Evolutionary conservation across 2,329 filamentous ascomycete species (phyloP), one percentile per base, ranked within the genome.

Genomic region (Pseudogymnoascus verrucosus): DNA sequence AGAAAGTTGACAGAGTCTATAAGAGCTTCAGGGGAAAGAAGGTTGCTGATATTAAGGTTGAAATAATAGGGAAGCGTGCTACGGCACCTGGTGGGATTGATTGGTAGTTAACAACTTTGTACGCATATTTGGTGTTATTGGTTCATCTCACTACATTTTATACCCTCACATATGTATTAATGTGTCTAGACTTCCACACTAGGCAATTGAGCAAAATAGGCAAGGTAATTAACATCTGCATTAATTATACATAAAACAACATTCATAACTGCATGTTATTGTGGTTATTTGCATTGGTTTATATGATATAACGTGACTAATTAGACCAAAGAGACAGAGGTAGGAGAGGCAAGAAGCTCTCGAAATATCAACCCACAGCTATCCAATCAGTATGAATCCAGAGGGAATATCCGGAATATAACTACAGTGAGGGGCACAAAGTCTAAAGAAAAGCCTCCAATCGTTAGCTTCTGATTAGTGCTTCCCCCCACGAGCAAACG

Each of bases 1-100:
- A 71, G 65, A 73, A 71, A 62, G 47, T 73, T 23, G 73, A 75
- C 67, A 69, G 64, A 65, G 51, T 57, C 28, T 57, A 67, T 12
- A 57, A 36, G 51, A 57, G 51, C 28, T 34, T 57, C 14, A 34
- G 26, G 51, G 51, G 51, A 14, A 57, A 57, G 51, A 57, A 36
- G n/a, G 51, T 57, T 36, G 28, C 28, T 12, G 51, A 57, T 57
- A 34, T 57, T 34, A 57, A 57, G 10, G 51, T 57, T 10, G 51
- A 34, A 36, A 57, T 57, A 57, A 57, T 57, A 34, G 51, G 51
- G 28, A 57, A 57, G 51, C 51, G 10, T 19, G 28, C 51, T 57
- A 57, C 11, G 28, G 51, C 28, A 14, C 19, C 51, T 12, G 21
- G 16, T 34, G 28, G 28, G n/a, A 57, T 57, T 34, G 51, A 57